phyloP scores from a whole-genome alignment of 108 stramenopile species.

The Skeletonema tropicum region DNA sequence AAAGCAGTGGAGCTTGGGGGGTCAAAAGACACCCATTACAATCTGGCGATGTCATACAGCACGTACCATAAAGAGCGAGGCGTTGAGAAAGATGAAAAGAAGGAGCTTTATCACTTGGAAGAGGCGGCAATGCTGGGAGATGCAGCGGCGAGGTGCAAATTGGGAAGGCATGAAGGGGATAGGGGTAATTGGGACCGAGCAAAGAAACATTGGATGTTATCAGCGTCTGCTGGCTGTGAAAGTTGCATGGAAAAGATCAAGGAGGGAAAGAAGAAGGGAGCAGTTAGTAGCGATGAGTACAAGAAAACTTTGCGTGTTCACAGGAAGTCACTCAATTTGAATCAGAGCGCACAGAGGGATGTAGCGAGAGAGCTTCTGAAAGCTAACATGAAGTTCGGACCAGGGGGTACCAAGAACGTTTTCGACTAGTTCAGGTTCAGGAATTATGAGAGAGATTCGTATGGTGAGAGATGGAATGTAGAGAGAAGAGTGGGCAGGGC shows the following conservation, averaged over 20 bases:
- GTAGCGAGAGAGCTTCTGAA: not conserved
- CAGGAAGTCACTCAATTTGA: not conserved
- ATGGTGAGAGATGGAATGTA: no score
- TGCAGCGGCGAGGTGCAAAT: not conserved
- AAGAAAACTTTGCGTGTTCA: slow-evolving; percentile 2
- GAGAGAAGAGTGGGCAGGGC: no score
- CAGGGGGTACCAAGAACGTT: not conserved
- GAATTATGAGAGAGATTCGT: no score
- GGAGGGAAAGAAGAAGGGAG: not conserved
- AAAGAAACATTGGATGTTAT: slow-evolving; percentile 12
- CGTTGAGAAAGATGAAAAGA: slow-evolving; percentile 13
- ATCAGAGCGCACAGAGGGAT: slow-evolving; percentile 1
- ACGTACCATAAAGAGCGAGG: not conserved
- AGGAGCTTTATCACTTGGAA: slow-evolving; percentile 12
- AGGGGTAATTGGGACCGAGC: slow-evolving; percentile 9
- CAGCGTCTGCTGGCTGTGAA: slow-evolving; percentile 9
- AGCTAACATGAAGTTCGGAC: not conserved
- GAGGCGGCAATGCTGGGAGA: slow-evolving; percentile 13
- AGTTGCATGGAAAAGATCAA: slow-evolving; percentile 2
- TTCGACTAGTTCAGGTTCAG: no score
- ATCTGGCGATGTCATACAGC: not conserved
- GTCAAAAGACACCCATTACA: not conserved
- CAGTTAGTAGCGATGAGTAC: not conserved
- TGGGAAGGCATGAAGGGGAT: not conserved
- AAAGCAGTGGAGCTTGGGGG: slow-evolving; percentile 7